A percentile compares a stretch with the other conserved stretches of the same genome.
Evolutionary conservation across 495 filamentous ascomycete species (phyloP).

Genomic region (Podospora bellae-mahoneyi): DNA sequence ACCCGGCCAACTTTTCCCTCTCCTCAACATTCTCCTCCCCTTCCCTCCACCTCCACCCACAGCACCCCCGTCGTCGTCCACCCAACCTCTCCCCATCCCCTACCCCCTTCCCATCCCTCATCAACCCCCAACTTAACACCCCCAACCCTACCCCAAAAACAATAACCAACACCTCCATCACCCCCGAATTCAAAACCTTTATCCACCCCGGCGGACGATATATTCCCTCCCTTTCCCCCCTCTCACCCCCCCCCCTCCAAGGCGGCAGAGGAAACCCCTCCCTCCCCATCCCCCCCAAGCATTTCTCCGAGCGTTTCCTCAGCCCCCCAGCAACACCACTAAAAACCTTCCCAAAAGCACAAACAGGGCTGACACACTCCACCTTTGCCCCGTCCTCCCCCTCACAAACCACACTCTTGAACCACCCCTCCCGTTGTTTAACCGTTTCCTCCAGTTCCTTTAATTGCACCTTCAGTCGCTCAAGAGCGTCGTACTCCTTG

Average conservation of each 20-base stretch:
- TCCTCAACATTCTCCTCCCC: not conserved
- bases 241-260: not conserved
- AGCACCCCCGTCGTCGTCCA: not conserved
- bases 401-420: not conserved
- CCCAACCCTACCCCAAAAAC: not conserved
- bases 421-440: not conserved
- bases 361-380: not conserved
- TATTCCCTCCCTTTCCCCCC: not conserved
- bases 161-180: not conserved
- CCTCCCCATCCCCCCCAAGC: not conserved
- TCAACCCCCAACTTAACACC: not conserved
- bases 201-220: not conserved
- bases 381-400: not conserved
- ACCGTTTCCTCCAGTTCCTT: not conserved
- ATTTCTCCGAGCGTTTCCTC: not conserved
- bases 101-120: not conserved
- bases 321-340: not conserved
- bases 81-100: not conserved
- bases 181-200: not conserved
- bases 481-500: not conserved
- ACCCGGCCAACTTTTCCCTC: slow-evolving; percentile 11
- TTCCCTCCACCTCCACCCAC: not conserved
- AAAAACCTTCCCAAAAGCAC: slow-evolving; percentile 3
- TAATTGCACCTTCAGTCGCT: not conserved
- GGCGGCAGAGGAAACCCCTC: not conserved